Conservation (phyloP, 1,139 yeast species). For the Torulaspora globosa region DNA sequence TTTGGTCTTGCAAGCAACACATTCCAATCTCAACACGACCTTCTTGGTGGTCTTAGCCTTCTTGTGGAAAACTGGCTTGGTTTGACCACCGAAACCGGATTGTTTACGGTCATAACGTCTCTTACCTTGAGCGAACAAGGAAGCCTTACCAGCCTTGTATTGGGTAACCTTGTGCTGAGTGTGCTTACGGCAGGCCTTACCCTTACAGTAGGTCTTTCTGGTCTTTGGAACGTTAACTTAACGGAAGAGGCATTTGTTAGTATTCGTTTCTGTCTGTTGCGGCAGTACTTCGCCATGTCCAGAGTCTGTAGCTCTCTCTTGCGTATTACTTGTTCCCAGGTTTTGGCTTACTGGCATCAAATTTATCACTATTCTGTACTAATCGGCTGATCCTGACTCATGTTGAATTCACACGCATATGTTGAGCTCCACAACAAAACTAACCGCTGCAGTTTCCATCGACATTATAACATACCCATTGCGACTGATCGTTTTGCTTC, state of each 20-base stretch:
- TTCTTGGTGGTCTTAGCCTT: conserved; percentile 99
- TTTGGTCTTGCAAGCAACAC: conserved; percentile 98
- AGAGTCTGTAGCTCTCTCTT: background rate
- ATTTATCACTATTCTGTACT: background rate
- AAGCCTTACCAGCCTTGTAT: conserved; percentile 99
- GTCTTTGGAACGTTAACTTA: conserved; percentile 99
- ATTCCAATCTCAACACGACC: conserved; percentile 98
- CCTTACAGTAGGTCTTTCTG: conserved; percentile 99
- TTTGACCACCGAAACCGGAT: conserved; percentile 99
- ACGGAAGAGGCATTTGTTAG: conserved; percentile 16
- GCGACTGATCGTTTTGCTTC: conserved; percentile 27
- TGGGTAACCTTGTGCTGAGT: conserved; percentile 99
- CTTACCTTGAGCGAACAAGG: conserved; percentile 99
- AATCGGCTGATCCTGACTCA: background rate
- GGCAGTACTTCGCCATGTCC: background rate
- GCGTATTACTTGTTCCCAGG: too few species aligned
- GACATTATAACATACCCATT: conserved; percentile 27
- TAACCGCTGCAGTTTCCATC: conserved; percentile 1
- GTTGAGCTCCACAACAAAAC: background rate
- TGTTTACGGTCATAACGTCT: conserved; percentile 99
- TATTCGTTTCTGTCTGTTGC: conserved; percentile 1
- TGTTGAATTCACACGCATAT: background rate
- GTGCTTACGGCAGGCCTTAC: conserved; percentile 99
- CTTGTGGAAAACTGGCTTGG: conserved; percentile 99
- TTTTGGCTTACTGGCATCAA: too few species aligned